Base-by-base conservation (phyloP, 345 rosid species). In the Noccaea bulbosa region DNA sequence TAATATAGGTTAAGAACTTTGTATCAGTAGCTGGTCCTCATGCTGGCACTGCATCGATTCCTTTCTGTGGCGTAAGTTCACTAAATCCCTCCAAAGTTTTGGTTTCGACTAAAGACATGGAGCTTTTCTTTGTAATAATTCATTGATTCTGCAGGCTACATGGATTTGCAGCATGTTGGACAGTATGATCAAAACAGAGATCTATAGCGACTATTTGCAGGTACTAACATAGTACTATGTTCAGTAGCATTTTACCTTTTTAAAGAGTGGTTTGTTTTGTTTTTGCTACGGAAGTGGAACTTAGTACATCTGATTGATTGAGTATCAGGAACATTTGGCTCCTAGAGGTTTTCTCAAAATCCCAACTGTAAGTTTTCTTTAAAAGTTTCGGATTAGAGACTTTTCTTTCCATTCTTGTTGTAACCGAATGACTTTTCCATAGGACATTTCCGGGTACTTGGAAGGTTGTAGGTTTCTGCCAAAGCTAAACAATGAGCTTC, bases 261-360 rank as follows among this genome's bases (percentile, higher is more conserved):
- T 66, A 2, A 4, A 20, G 39, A 15, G 15, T 14, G n/a, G 1
- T n/a, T 48, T 47, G 39, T 30, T 40, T 20, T 20, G 22, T 20
- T 20, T n/a, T n/a, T n/a, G 50, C 35, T 43, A 12, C 2, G 5
- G 11, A 43, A 10, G 24, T 22, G 24, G 34, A 15, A 61, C 64
- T 44, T 60, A 34, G 27, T 59, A 22, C 40, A 50, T 67, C 17
- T 74, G 50, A 5, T 27, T 20, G 22, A 20, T 51, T 77, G 64
- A 52, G 80, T 89, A 81, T 79, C 93, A 90, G 96, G 89, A 93
- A 79, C 98, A 93, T 73, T 67, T 93, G 79, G 97, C 96, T 76
- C 96, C 97, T 63, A 84, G 90, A 34, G 85, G 85, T 54, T 93
- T 83, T 71, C 17, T 85, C 59, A 90, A 93, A 79, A 87, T 90